Percentiles rank a stretch among this genome's conserved stretches.
phyloP scores from a whole-genome alignment of 2,329 filamentous ascomycete genomes.

The Drechslerella stenobrocha region DNA sequence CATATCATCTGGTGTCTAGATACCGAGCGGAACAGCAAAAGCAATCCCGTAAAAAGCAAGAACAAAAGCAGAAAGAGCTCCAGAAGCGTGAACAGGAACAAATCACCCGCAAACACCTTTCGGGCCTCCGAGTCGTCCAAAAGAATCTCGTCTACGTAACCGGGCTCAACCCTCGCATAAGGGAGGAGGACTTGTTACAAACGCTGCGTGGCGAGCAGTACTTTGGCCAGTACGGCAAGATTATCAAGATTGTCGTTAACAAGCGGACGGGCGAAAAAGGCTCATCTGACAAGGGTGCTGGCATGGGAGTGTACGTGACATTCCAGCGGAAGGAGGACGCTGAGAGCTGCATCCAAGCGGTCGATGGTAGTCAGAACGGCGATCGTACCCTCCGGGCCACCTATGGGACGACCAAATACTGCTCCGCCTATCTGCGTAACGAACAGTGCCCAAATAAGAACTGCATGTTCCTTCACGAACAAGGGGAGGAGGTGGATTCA shows the following conservation, averaged over 20 bases:
- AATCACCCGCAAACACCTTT: conserved; percentile 91
- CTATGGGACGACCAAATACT: conserved; percentile 95
- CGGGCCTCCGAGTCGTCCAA: conserved; percentile 92
- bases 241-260: conserved; percentile 98
- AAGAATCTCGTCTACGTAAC: conserved; percentile 99
- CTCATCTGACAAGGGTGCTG: conserved; percentile 26
- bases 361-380: conserved; percentile 89
- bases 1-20: conserved; percentile 53
- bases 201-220: conserved; percentile 89
- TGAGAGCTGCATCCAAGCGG: conserved; percentile 82
- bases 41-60: conserved; percentile 89
- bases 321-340: conserved; percentile 92
- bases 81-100: conserved; percentile 96
- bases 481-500: conserved; percentile 96
- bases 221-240: conserved; percentile 97
- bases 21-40: conserved; percentile 60
- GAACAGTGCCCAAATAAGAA: conserved; percentile 93
- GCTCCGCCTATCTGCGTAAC: conserved; percentile 91
- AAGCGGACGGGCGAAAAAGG: conserved; percentile 79
- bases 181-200: conserved; percentile 87
- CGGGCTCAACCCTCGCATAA: conserved; percentile 84
- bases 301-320: conserved; percentile 92
- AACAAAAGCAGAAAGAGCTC: conserved; percentile 85
- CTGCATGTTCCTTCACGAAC: conserved; percentile 97
- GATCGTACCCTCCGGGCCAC: conserved; percentile 76